Evolutionary conservation across 768 basidiomycete genomes (phyloP).

Genomic region (Russula earlei): DNA sequence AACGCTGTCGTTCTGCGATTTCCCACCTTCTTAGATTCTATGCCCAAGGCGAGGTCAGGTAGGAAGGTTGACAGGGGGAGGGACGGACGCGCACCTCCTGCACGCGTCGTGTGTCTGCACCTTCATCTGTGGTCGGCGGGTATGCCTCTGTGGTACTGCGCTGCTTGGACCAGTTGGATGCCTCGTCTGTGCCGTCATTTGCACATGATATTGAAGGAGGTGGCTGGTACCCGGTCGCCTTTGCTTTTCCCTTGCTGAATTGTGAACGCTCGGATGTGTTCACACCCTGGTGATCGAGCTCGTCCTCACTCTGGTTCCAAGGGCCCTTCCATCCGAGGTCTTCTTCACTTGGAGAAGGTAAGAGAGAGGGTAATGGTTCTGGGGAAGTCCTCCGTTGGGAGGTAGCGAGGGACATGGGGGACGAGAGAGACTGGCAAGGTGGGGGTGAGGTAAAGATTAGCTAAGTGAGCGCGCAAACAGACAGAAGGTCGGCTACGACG

Average conservation of each 20-base stretch:
- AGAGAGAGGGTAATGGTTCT: not conserved
- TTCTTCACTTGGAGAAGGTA: conserved; percentile 13
- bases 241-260: conserved; percentile 16
- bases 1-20: conserved; percentile 60
- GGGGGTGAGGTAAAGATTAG: not conserved
- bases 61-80: not conserved
- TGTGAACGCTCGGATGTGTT: not conserved
- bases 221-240: not conserved
- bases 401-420: conserved; percentile 1
- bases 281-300: conserved; percentile 1
- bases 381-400: conserved; percentile 2
- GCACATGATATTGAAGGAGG: not conserved
- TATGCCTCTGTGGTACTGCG: conserved; percentile 31
- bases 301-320: conserved; percentile 3
- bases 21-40: conserved; percentile 78
- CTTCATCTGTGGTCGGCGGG: conserved; percentile 59
- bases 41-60: conserved; percentile 1
- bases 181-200: conserved; percentile 5
- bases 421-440: not conserved
- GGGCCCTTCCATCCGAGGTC: conserved; percentile 12
- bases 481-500: no score
- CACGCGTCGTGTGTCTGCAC: conserved; percentile 56
- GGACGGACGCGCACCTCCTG: conserved; percentile 47
- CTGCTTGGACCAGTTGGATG: not conserved
- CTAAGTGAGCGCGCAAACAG: not conserved